phyloP scores from a whole-genome alignment of 306 rosid species.

The Castanea mollissima region DNA sequence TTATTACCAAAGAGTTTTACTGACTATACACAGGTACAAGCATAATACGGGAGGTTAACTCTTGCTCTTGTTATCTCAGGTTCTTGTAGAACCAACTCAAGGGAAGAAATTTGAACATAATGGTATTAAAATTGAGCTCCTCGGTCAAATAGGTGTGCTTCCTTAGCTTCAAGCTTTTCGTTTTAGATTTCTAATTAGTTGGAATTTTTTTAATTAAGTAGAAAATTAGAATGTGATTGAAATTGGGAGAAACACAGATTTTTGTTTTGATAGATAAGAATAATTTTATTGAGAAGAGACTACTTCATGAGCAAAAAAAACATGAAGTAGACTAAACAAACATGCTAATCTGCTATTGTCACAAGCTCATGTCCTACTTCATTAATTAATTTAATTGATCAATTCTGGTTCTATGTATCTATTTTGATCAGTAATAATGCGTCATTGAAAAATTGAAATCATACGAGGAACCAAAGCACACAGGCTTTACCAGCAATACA shows the following conservation, averaged over 20 bases:
- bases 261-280: not conserved
- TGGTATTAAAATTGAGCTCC: constrained; percentile 51
- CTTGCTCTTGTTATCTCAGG: constrained; percentile 20
- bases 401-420: not conserved
- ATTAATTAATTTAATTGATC: not conserved
- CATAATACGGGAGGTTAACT: constrained; percentile 4
- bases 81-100: constrained; percentile 34
- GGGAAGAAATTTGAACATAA: constrained; percentile 51
- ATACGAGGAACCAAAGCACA: too few species aligned
- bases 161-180: not conserved
- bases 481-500: too few species aligned
- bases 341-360: not conserved
- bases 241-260: not conserved
- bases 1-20: not conserved
- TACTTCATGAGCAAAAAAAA: too few species aligned
- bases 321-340: too few species aligned
- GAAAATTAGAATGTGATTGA: not conserved
- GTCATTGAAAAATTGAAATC: too few species aligned
- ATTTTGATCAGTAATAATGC: too few species aligned
- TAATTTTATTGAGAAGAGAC: too few species aligned
- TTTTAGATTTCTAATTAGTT: not conserved
- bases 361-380: not conserved
- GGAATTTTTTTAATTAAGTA: not conserved
- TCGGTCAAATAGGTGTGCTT: constrained; percentile 50
- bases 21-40: not conserved